phyloP scores from a whole-genome alignment of 2,329 filamentous ascomycete genomes.

The Xylogone sp. region DNA sequence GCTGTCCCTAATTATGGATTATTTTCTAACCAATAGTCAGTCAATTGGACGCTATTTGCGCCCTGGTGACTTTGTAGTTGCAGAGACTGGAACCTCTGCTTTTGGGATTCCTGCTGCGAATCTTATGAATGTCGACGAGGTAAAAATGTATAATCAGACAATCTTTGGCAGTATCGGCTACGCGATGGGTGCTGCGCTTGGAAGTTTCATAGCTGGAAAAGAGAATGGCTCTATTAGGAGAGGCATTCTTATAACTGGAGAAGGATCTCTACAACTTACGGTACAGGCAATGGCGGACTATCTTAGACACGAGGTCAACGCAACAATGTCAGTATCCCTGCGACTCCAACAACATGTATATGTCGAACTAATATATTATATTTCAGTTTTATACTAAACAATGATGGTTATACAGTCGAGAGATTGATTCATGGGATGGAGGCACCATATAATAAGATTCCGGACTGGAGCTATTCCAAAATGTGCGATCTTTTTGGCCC shows the following conservation, averaged over 20 bases:
- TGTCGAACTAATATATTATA: neutral
- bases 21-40: neutral
- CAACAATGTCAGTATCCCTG: slow-evolving; percentile 21
- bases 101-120: slow-evolving; percentile 28
- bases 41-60: neutral
- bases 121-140: slow-evolving; percentile 18
- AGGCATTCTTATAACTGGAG: slow-evolving; percentile 55
- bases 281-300: slow-evolving; percentile 63
- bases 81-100: neutral
- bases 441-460: slow-evolving; percentile 49
- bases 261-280: slow-evolving; percentile 62
- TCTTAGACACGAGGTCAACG: slow-evolving; percentile 45
- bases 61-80: neutral
- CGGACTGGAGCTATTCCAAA: slow-evolving; percentile 40
- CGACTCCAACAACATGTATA: neutral
- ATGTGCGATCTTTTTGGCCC: slow-evolving; percentile 9
- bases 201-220: slow-evolving; percentile 46
- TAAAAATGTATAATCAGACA: slow-evolving; percentile 38
- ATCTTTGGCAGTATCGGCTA: slow-evolving; percentile 60
- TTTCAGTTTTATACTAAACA: slow-evolving; percentile 50
- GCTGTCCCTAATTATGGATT: too few relatives aligned
- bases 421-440: slow-evolving; percentile 50
- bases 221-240: slow-evolving; percentile 20
- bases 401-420: slow-evolving; percentile 56
- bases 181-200: slow-evolving; percentile 53